Evolutionary conservation across 2,329 filamentous ascomycete species (phyloP), one percentile per base, ranked within the genome.

Genomic region (Exophiala dermatitidis): DNA sequence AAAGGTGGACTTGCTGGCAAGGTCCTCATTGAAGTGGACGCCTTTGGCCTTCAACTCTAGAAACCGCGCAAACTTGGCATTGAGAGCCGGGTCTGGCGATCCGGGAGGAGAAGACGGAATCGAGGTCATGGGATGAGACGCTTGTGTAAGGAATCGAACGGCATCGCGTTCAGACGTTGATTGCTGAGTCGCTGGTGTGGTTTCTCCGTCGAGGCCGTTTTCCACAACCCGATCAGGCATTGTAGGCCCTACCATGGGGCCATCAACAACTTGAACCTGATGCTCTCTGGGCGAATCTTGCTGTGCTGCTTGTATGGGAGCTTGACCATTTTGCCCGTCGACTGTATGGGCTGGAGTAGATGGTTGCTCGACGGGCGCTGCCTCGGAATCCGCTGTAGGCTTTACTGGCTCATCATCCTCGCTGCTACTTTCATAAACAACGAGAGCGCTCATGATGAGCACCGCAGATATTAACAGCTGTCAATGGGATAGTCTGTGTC

Each of bases 21-120:
- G 68, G 50, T 82, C 79, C 59, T 79, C 72, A 59, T 85, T 84
- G 70, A 84, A 85, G 65, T 85, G 82, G 26, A 80, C 70, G 2
- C 78, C 79, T 64, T 81, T 77, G 61, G 77, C 77, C 65, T 84
- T 85, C 34, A 84, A 68, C 26, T 77, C 73, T 2, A 84, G 72
- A 56, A 84, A 85, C 59, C 78, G 77, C 45, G 73, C 71, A 62
- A 84, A 79, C 61, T 83, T 83, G 56, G 75, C 74, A 12, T 77
- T 80, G 2, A 74, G 62, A 3, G 63, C 66, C 29, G 69, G 66
- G 46, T 72, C 61, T 3, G 73, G 71, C 37, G 72, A 73, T 30
- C 71, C 71, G n/a, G 72, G 72, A 19, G 72, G 74, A 9, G 71
- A 76, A 10, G 68, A 68, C 26, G 72, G 72, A 43, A 75, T 72